Percentiles rank a stretch among this genome's conserved stretches.
These are phyloP conservation scores for Achlya hypogyna DNA, from an alignment of 352 stramenopile genomes.

Conservation along the genomic window DNA sequence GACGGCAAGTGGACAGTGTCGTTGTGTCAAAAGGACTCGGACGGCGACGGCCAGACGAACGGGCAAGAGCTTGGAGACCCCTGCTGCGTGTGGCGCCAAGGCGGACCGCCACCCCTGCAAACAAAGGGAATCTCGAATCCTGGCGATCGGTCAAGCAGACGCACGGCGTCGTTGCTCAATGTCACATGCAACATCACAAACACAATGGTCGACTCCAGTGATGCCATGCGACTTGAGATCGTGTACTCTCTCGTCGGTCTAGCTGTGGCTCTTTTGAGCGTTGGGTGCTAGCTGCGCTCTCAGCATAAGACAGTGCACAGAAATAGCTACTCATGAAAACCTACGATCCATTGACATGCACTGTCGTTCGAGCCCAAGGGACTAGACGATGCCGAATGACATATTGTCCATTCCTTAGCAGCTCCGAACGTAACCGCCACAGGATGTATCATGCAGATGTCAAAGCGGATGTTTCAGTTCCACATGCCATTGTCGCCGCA, in stretches of 20 bases:
- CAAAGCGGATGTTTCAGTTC: no score
- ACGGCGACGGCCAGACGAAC: conserved; percentile 24
- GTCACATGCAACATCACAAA: neutral
- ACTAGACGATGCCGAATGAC: no score
- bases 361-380: no score
- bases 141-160: neutral
- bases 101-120: neutral
- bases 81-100: conserved; percentile 21
- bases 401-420: no score
- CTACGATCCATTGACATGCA: no score
- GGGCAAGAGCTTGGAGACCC: conserved; percentile 25
- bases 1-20: conserved; percentile 15
- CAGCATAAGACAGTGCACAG: no score
- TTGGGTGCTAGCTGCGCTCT: no score
- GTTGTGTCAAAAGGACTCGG: conserved; percentile 27
- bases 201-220: neutral
- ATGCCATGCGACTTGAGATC: neutral
- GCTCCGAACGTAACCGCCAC: no score
- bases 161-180: neutral
- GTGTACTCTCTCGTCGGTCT: neutral
- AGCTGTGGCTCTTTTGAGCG: neutral
- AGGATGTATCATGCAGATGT: no score
- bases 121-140: neutral
- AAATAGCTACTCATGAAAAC: no score
- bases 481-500: no score